These are phyloP conservation scores for Penicillium occitanis DNA, from an alignment of 2,329 filamentous ascomycete genomes.

Conservation along the genomic window DNA sequence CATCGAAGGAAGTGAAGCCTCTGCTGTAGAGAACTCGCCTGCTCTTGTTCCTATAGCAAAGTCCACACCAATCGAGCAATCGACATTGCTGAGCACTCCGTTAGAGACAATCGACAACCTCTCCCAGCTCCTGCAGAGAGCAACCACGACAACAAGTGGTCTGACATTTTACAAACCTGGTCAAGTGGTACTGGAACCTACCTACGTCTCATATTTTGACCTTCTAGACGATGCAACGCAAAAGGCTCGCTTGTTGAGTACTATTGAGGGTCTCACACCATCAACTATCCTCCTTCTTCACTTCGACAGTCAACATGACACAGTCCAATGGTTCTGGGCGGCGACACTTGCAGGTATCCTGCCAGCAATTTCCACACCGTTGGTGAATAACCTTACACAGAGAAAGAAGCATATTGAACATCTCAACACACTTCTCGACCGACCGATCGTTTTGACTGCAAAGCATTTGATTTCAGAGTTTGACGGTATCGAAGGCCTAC, in stretches of 20 bases:
- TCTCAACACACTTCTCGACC: conserved; percentile 27
- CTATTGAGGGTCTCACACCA: background rate
- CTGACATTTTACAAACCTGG: conserved; percentile 11
- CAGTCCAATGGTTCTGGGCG: conserved; percentile 46
- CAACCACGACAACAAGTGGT: background rate
- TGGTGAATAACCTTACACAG: conserved; percentile 31
- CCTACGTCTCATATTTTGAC: background rate
- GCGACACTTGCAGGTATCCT: conserved; percentile 38
- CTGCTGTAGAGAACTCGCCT: background rate
- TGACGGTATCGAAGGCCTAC: conserved; percentile 17
- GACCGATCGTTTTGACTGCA: conserved; percentile 29
- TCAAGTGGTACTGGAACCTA: background rate
- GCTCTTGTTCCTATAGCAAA: background rate
- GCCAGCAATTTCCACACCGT: conserved; percentile 39
- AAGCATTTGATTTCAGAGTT: conserved; percentile 21
- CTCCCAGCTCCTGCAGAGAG: background rate
- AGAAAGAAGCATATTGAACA: conserved; percentile 34
- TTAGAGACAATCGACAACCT: background rate
- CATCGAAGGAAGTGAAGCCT: background rate
- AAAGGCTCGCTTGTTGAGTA: background rate
- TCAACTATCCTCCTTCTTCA: conserved; percentile 26
- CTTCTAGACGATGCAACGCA: conserved; percentile 4
- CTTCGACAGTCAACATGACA: conserved; percentile 40
- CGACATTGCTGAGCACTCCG: background rate
- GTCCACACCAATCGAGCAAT: background rate